Conservation (phyloP, 768 basidiomycete genomes). For the Rhizopogon roseolus region DNA sequence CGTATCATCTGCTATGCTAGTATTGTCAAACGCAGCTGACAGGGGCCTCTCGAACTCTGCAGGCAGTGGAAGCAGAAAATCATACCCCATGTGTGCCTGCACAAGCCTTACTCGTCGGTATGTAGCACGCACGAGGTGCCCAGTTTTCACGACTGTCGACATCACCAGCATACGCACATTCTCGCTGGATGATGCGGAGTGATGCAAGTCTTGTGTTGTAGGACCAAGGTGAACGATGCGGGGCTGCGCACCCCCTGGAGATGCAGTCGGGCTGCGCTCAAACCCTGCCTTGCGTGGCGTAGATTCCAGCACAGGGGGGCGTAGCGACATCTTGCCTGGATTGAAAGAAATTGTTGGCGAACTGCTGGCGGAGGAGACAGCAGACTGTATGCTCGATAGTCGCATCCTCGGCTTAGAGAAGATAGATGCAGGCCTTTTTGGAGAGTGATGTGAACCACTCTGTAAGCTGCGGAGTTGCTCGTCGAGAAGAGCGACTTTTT, state of each 20-base stretch:
- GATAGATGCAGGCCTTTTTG: slow-evolving; percentile 45
- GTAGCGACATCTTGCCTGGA: not conserved
- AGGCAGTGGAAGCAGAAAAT: slow-evolving; percentile 46
- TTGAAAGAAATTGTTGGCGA: not conserved
- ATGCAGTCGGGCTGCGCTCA: slow-evolving; percentile 33
- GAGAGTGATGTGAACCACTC: slow-evolving; percentile 23
- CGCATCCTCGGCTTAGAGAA: slow-evolving; percentile 55
- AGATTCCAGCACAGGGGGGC: slow-evolving; percentile 28
- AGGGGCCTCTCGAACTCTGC: slow-evolving; percentile 12
- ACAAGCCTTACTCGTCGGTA: slow-evolving; percentile 58
- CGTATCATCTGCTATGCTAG: slow-evolving; percentile 3
- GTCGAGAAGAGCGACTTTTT: slow-evolving; percentile 54
- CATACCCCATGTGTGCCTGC: slow-evolving; percentile 62
- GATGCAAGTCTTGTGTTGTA: slow-evolving; percentile 21
- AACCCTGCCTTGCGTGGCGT: slow-evolving; percentile 37
- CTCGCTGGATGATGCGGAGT: not conserved
- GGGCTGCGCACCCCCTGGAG: slow-evolving; percentile 35
- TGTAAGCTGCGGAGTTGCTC: slow-evolving; percentile 39
- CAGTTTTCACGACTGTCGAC: slow-evolving; percentile 44
- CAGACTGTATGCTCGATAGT: slow-evolving; percentile 27
- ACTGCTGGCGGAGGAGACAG: slow-evolving; percentile 40
- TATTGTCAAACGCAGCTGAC: not conserved
- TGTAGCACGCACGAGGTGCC: slow-evolving; percentile 49
- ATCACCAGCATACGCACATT: slow-evolving; percentile 15
- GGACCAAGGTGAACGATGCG: slow-evolving; percentile 63